Conservation (phyloP, 306 rosid species). For the Pueraria montana region DNA sequence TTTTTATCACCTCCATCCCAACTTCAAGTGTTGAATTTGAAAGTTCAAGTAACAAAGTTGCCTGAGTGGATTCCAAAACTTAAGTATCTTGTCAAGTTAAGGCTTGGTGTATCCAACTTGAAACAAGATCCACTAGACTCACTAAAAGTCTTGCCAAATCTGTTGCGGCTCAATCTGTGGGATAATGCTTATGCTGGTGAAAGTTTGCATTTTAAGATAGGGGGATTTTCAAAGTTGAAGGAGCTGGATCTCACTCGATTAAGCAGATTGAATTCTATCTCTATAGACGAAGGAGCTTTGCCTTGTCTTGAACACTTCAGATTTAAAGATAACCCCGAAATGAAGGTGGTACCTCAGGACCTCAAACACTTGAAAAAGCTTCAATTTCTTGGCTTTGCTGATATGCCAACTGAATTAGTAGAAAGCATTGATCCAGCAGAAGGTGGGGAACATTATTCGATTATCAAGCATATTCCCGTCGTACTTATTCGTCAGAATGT, state of each 20-base stretch:
- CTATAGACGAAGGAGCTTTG: constrained; percentile 17
- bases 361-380: constrained; percentile 33
- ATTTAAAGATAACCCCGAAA: constrained; percentile 26
- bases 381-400: constrained; percentile 36
- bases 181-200: constrained; percentile 39
- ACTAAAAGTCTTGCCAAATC: constrained; percentile 37
- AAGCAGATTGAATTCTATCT: background rate
- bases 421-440: constrained; percentile 31
- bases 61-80: constrained; percentile 49
- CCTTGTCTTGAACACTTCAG: constrained; percentile 21
- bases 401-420: constrained; percentile 39
- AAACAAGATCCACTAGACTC: constrained; percentile 28
- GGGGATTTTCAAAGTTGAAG: constrained; percentile 34
- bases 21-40: constrained; percentile 12
- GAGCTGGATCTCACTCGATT: constrained; percentile 22
- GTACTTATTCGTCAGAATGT: too few relatives aligned
- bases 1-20: background rate
- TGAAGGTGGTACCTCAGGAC: constrained; percentile 21
- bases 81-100: constrained; percentile 24
- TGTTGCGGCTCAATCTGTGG: constrained; percentile 25
- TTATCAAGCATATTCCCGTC: too few relatives aligned
- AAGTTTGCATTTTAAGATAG: constrained; percentile 15
- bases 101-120: constrained; percentile 25
- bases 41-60: constrained; percentile 8
- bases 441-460: background rate